Base-by-base conservation (phyloP, 2,329 filamentous ascomycete species). In the Paraphoma chrysanthemicola region DNA sequence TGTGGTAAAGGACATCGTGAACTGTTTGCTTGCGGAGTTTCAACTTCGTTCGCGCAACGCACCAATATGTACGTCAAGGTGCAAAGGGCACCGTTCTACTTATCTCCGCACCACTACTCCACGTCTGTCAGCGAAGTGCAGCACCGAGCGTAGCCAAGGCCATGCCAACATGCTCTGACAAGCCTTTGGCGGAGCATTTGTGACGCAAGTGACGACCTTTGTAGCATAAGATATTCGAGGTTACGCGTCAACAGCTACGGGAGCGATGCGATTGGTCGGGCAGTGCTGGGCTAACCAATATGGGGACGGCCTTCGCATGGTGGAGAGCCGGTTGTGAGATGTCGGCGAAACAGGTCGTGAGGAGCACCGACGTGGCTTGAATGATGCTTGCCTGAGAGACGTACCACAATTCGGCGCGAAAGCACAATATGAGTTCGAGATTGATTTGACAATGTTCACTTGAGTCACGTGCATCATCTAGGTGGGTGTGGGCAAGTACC, bases 311-410 rank as follows among this genome's bases (percentile, higher is more conserved):
- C 45, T 58, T 39, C 30, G 54, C 23, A 53, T 59, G 41, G 60
- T 60, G 71, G 72, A 74, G 72, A 75, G 72, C 72, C 72, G 51
- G 69, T 44, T 49, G 49, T 51, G 33, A 56, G 44, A 65, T 59
- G 59, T 72, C 71, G 71, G 70, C 57, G 59, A 62, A 66, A 68
- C 56, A 49, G 10, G 28, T 45, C 33, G 30, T n/a, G n/a, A 44
- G 28, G 63, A 67, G 45, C 57, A 31, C 69, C 67, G 69, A 68
- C 52, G 38, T 54, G 44, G 42, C 33, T 48, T 52, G 16, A 44
- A 38, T 52, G 59, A 60, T 42, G 41, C 33, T 36, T 36, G 33
- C 33, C 6, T 36, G 23, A 23, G 23, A 23, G 23, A 23, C 23
- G 10, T 36, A 36, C 33, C 33, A 36, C 14, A 36, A 3, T 23